Evolutionary conservation across 495 filamentous ascomycete species (phyloP).

Genomic region (Xylaria cubensis): DNA sequence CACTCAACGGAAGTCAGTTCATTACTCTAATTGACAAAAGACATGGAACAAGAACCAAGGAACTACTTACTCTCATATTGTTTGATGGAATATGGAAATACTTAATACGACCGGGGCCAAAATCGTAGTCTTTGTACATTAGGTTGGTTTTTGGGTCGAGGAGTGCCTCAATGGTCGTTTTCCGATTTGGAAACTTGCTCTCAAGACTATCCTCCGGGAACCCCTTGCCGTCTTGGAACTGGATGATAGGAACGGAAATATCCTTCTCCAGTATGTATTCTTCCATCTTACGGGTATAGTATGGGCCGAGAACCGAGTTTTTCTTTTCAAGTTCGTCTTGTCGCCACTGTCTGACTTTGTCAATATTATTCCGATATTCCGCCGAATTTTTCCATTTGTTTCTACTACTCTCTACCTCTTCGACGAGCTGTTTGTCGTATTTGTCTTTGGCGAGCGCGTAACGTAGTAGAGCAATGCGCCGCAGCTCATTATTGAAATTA

Average conservation of each 20-base stretch:
- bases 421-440: not conserved
- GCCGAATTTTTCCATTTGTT: not conserved
- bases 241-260: conserved; percentile 29
- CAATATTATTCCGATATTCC: not conserved
- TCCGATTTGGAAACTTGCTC: conserved; percentile 35
- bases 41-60: not conserved
- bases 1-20: conserved; percentile 27
- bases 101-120: not conserved
- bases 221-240: conserved; percentile 9
- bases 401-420: not conserved
- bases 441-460: not conserved
- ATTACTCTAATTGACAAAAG: not conserved
- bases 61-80: conserved; percentile 35
- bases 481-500: not conserved
- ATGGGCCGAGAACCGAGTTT: not conserved
- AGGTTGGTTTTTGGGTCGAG: not conserved
- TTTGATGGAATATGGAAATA: conserved; percentile 40
- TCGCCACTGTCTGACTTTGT: not conserved
- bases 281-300: not conserved
- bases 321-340: not conserved
- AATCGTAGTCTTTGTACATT: not conserved
- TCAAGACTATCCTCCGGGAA: not conserved
- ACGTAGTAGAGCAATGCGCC: not conserved
- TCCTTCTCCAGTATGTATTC: conserved; percentile 31
- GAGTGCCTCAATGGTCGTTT: conserved; percentile 19